Base-by-base conservation (phyloP, 371 early-diverging fungal species). In the Haplosporangium sp. region DNA sequence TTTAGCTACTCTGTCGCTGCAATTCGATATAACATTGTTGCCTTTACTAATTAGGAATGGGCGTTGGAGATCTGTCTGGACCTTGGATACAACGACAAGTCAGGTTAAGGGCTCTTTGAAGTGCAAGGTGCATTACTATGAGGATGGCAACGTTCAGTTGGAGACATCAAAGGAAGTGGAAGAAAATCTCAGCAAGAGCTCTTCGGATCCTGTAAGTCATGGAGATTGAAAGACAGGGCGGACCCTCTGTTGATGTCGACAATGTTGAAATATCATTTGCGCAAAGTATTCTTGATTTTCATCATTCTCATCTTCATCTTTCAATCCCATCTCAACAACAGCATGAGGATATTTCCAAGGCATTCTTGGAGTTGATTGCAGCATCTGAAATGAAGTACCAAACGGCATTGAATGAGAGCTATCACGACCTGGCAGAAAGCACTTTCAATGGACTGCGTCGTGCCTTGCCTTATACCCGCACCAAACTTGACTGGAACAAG, bases 91-190 rank as follows among this genome's bases (percentile, higher is more conserved):
- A 46, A 81, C 84, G 38, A 74, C 89, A 0, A 86, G 84, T 38
- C 85, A 86, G 45, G 73, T 97, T 14, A 90, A 84, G 64, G 98
- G 97, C 4, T 67, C 66, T 12, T 70, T 94, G 46, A 89, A 89
- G 73, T 89, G 92, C 29, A 86, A 91, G 55, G 96, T 98, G 18
- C 99, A 99, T 73, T 99, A 99, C 82, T 99, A 95, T 81, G 99
- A 99, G 85, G 98, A 99, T 68, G 99, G 99, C 36, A 99, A 99
- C 69, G 98, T 99, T 48, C 99, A 99, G 82, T 80, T 97, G 63
- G 92, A 94, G 63, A 86, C 94, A 16, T 85, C 85, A 21, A 93
- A 94, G 73, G 90, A 90, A 0, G 70, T 90, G 53, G 83, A 85
- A n/a, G 80, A 82, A 5, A 80, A 76, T 53, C 51, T 86, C 43